These are phyloP conservation scores for Naganishia vishniacii DNA, from an alignment of 768 basidiomycete species.

Conservation along the genomic window DNA sequence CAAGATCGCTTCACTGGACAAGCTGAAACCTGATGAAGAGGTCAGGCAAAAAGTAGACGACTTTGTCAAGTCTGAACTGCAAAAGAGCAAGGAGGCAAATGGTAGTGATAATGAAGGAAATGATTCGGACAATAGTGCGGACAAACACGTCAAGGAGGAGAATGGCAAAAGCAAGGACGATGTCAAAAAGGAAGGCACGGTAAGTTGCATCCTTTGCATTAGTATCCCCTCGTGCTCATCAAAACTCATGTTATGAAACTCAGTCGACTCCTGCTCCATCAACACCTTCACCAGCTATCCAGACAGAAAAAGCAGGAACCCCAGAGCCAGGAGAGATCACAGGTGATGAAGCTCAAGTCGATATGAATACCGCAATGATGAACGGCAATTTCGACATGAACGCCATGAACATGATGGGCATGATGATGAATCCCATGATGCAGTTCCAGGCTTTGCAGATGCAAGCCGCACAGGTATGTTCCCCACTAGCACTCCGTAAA, in stretches of 20 bases:
- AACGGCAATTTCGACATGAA: slow-evolving; percentile 18
- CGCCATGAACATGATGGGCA: slow-evolving; percentile 26
- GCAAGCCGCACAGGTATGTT: slow-evolving; percentile 40
- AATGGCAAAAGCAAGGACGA: slow-evolving; percentile 51
- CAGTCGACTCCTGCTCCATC: neutral
- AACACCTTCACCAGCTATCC: neutral
- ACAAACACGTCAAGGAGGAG: slow-evolving; percentile 62
- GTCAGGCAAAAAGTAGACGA: slow-evolving; percentile 69
- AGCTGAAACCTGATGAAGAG: slow-evolving; percentile 71
- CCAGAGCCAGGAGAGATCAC: slow-evolving; percentile 49
- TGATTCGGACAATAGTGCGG: slow-evolving; percentile 25
- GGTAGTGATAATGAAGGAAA: slow-evolving; percentile 23
- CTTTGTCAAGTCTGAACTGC: slow-evolving; percentile 64
- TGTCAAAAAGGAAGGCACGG: slow-evolving; percentile 9
- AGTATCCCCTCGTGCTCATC: neutral
- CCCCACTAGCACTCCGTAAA: neutral
- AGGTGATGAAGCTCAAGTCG: slow-evolving; percentile 23
- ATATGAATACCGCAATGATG: slow-evolving; percentile 22
- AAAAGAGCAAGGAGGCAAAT: slow-evolving; percentile 45
- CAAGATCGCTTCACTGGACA: slow-evolving; percentile 83
- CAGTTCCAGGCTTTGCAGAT: slow-evolving; percentile 38
- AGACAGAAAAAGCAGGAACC: slow-evolving; percentile 35
- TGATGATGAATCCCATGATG: slow-evolving; percentile 36
- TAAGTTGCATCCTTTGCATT: neutral
- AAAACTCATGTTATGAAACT: no score